Evolutionary conservation across 2,329 filamentous ascomycete genomes (phyloP), one percentile per base, ranked within the genome.

Genomic region (Monosporascus sp.): DNA sequence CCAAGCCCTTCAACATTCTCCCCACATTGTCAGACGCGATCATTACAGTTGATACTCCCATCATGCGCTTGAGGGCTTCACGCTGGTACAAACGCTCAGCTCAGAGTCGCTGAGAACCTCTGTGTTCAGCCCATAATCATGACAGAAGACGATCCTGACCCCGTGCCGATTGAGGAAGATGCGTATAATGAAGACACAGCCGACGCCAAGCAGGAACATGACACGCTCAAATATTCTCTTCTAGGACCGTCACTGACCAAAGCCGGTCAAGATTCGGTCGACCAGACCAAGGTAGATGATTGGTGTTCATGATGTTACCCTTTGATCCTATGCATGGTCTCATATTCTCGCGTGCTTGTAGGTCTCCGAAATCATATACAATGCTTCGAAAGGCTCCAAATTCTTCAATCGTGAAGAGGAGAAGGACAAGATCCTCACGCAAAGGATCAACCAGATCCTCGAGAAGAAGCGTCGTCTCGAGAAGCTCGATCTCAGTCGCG

Each of bases 341-440:
- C 31, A 35, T 11, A 31, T 35, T 35, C 31, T 35, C 31, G 31
- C 11, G 31, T 35, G 11, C 1, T 26, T 46, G 7, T 49, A 87
- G 85, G 91, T 99, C 49, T 95, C 92, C 2, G 92, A 97, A 63
- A 87, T 97, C 61, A 99, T 99, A 55, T 97, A 97, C 73, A 91
- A 96, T 69, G 91, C 92, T 11, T 97, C 91, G 17, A 97, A 95
- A 68, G 94, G 94, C 48, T 96, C 91, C 60, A 97, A 96, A 69
- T 99, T 87, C 74, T 99, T 97, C 79, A 89, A 87, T 61, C 90
- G 92, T 55, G 94, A 99, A 70, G 88, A 96, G 68, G 79, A 75
- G 53, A 87, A 86, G 63, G 93, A 97, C 74, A 87, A 87, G 63
- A 79, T 82, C 45, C 80, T 97, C 20, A 97, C 93, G 0, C 78